Conservation (phyloP, 257 asterid genomes). For the Solanum verrucosum region DNA sequence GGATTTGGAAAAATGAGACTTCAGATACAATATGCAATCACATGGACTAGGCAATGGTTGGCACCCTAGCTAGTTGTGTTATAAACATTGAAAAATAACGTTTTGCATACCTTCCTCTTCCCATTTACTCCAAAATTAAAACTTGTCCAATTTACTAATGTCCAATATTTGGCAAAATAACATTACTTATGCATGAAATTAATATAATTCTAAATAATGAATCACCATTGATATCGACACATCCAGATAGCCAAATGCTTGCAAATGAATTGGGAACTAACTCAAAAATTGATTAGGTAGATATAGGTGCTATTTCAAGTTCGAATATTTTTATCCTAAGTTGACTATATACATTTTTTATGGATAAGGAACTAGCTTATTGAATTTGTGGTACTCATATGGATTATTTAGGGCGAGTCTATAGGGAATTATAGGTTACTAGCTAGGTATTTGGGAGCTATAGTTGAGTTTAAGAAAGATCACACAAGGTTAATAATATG, state of each 20-base stretch:
- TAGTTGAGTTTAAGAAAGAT: not conserved
- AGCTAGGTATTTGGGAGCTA: not conserved
- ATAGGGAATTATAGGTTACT: not conserved
- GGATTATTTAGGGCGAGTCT: not conserved
- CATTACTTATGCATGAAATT: no score
- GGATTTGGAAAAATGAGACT: not conserved
- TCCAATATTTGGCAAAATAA: not conserved
- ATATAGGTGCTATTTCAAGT: not conserved
- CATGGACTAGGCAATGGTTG: not conserved
- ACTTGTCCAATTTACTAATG: not conserved
- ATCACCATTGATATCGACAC: no score
- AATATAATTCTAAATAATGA: not conserved
- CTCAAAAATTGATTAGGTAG: not conserved
- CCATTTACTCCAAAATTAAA: not conserved
- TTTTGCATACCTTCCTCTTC: not conserved
- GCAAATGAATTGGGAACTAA: not conserved
- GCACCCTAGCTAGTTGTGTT: not conserved
- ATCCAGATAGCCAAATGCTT: no score
- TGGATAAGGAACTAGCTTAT: not conserved
- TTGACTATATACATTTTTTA: not conserved
- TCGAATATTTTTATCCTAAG: not conserved
- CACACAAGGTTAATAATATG: not conserved
- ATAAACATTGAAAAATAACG: not conserved
- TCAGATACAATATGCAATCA: not conserved
- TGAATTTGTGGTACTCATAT: not conserved